Percentiles rank a stretch among this genome's conserved stretches.
Conservation (phyloP, 306 rosid species). For the Styphnolobium japonicum region DNA sequence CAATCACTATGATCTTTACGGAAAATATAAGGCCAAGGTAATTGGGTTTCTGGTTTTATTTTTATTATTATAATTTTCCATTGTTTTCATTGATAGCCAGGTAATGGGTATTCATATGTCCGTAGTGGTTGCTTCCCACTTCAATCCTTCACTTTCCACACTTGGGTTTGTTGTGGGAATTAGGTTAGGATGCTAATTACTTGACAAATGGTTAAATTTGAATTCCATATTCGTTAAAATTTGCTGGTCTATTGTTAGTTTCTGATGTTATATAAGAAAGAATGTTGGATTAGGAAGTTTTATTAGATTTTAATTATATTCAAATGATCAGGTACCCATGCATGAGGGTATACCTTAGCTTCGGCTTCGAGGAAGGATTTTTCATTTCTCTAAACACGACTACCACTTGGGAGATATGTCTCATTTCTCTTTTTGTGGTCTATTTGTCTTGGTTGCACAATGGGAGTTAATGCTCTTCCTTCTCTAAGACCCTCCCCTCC, state of each 20-base stretch:
- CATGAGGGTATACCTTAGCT: neutral
- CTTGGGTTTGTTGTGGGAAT: neutral
- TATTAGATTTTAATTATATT: neutral
- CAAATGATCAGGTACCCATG: neutral
- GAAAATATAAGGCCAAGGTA: conserved; percentile 93
- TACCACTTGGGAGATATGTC: too few species aligned
- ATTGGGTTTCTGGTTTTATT: neutral
- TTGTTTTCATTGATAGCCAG: neutral
- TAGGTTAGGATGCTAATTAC: neutral
- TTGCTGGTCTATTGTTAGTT: neutral
- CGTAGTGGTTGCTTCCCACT: neutral
- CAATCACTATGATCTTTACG: conserved; percentile 82
- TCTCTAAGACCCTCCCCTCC: neutral
- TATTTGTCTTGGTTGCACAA: neutral
- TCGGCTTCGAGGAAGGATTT: neutral
- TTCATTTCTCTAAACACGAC: neutral
- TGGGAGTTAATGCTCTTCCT: neutral
- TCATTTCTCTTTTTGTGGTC: too few species aligned
- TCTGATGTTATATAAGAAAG: neutral
- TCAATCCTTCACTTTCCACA: neutral
- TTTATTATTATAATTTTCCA: too few species aligned
- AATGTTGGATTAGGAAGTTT: neutral
- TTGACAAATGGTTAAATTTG: neutral
- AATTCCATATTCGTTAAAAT: neutral
- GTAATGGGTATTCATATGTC: neutral